Conservation (phyloP, 2,329 filamentous ascomycete species). For the Alternaria incomplexa region DNA sequence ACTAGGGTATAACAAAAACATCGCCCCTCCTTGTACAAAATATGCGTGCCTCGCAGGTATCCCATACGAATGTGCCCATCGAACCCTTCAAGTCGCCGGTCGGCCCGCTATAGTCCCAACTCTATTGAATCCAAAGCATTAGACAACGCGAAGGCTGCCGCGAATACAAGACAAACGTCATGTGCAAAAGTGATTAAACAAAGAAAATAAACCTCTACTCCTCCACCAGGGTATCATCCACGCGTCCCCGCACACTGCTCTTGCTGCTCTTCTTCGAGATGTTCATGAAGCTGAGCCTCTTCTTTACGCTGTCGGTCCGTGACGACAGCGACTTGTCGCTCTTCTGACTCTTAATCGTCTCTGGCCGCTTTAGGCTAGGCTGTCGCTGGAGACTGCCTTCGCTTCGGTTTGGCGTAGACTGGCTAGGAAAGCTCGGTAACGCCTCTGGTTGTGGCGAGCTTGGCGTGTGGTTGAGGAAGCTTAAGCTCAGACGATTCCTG, state of each 20-base stretch:
- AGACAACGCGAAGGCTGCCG: slow-evolving; percentile 13
- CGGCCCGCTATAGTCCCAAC: slow-evolving; percentile 1
- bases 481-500: slow-evolving; percentile 37
- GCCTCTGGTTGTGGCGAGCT: slow-evolving; percentile 39
- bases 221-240: slow-evolving; percentile 41
- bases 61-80: slow-evolving; percentile 5
- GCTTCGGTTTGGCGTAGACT: slow-evolving; percentile 22
- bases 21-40: slow-evolving; percentile 9
- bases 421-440: slow-evolving; percentile 29
- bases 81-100: slow-evolving; percentile 1
- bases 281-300: slow-evolving; percentile 78
- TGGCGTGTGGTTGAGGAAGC: slow-evolving; percentile 33
- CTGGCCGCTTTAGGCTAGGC: slow-evolving; percentile 26
- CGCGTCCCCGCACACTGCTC: slow-evolving; percentile 49
- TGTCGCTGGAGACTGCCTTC: slow-evolving; percentile 25
- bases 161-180: slow-evolving; percentile 2
- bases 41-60: slow-evolving; percentile 1
- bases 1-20: slow-evolving; percentile 21
- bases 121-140: slow-evolving; percentile 15
- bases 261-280: slow-evolving; percentile 73
- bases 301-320: slow-evolving; percentile 67
- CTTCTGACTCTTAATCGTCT: slow-evolving; percentile 48
- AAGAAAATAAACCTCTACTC: slow-evolving; percentile 27
- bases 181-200: neutral
- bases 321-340: slow-evolving; percentile 51